phyloP scores from a whole-genome alignment of 345 rosid genomes.

The Sisymbrium irio region DNA sequence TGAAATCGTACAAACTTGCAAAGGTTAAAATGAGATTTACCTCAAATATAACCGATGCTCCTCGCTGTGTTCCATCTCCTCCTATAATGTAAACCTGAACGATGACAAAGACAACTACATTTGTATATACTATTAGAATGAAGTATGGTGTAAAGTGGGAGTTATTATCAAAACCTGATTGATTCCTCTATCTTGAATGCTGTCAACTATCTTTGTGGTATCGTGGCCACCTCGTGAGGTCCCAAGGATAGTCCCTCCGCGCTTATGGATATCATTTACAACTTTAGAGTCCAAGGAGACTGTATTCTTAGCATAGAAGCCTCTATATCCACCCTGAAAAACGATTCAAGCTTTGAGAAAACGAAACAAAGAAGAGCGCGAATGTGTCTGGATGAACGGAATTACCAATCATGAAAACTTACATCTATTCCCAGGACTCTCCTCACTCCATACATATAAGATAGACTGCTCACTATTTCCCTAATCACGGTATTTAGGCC shows the following conservation, averaged over 20 bases:
- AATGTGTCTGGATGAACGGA: background rate
- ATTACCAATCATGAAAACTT: slow-evolving; percentile 31
- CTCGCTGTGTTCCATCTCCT: slow-evolving; percentile 84
- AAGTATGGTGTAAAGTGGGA: background rate
- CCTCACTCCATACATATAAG: slow-evolving; percentile 78
- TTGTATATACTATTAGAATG: background rate
- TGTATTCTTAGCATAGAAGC: slow-evolving; percentile 74
- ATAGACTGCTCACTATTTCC: slow-evolving; percentile 66
- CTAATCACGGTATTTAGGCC: slow-evolving; percentile 83
- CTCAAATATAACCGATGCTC: slow-evolving; percentile 68
- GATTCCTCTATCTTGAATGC: slow-evolving; percentile 78
- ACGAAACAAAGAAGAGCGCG: background rate
- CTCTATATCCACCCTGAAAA: slow-evolving; percentile 76
- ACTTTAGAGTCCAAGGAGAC: slow-evolving; percentile 55
- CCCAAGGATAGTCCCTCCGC: slow-evolving; percentile 80
- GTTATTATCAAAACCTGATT: slow-evolving; percentile 50
- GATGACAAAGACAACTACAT: background rate
- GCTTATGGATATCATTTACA: slow-evolving; percentile 76
- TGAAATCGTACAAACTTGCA: background rate
- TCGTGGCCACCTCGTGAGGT: slow-evolving; percentile 85
- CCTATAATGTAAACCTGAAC: slow-evolving; percentile 72
- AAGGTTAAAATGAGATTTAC: slow-evolving; percentile 31
- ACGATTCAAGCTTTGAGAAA: slow-evolving; percentile 5
- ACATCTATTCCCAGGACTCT: slow-evolving; percentile 76
- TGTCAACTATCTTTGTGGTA: slow-evolving; percentile 69